Evolutionary conservation across 2,329 filamentous ascomycete genomes (phyloP).

Genomic region (Trichoderma sp.): DNA sequence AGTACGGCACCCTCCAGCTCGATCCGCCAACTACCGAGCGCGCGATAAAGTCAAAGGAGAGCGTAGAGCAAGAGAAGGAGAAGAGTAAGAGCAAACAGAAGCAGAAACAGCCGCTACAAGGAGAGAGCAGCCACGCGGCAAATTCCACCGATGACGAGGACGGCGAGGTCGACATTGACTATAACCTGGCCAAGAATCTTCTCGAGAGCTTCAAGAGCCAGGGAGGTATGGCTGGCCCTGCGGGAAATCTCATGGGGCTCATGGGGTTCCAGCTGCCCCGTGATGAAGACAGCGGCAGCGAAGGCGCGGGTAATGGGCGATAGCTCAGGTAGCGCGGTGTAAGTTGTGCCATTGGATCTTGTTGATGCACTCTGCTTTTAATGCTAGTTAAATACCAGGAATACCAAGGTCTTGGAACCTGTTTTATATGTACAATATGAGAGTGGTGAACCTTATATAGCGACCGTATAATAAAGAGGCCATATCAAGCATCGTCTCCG

Average conservation of each 20-base stretch:
- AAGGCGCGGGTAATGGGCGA: background rate
- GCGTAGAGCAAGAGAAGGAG: background rate
- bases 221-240: conserved; percentile 79
- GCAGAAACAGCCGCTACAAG: conserved; percentile 10
- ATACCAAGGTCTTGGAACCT: background rate
- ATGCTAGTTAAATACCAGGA: background rate
- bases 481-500: background rate
- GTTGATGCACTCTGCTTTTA: background rate
- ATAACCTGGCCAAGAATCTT: conserved; percentile 85
- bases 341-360: background rate
- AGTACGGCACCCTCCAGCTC: conserved; percentile 62
- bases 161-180: conserved; percentile 72
- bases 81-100: background rate
- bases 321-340: background rate
- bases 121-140: conserved; percentile 30
- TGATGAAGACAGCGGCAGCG: conserved; percentile 57
- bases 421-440: background rate
- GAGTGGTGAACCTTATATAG: background rate
- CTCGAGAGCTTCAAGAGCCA: conserved; percentile 92
- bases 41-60: background rate
- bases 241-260: conserved; percentile 80
- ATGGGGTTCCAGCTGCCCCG: conserved; percentile 81
- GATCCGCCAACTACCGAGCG: conserved; percentile 33
- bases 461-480: background rate
- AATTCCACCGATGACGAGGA: conserved; percentile 28